Conservation (phyloP, 2,329 filamentous ascomycete genomes). For the Helicocarpus griseus region DNA sequence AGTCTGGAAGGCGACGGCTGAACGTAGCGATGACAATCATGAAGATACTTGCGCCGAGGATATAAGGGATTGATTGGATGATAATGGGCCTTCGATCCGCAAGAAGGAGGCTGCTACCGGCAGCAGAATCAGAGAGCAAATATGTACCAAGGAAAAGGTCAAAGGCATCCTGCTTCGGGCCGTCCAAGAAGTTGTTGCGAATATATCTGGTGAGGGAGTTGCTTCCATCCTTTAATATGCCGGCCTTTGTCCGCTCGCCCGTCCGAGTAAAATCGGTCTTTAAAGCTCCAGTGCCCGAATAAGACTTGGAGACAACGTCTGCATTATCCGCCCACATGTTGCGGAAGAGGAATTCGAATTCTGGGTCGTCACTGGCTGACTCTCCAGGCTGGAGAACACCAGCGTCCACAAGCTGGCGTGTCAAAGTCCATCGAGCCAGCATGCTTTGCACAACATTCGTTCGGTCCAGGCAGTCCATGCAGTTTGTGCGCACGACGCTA, state of each 20-base stretch:
- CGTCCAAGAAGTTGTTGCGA: constrained; percentile 89
- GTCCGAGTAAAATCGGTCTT: constrained; percentile 98
- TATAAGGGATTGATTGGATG: constrained; percentile 88
- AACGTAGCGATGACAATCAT: constrained; percentile 67
- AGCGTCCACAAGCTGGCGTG: constrained; percentile 76
- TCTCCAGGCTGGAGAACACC: constrained; percentile 69
- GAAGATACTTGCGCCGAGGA: constrained; percentile 77
- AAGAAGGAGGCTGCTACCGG: constrained; percentile 65
- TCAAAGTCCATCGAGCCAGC: constrained; percentile 80
- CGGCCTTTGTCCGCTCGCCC: constrained; percentile 74
- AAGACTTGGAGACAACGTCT: constrained; percentile 83
- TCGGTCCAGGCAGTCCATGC: constrained; percentile 97
- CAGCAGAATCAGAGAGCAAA: constrained; percentile 56
- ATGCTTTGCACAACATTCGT: constrained; percentile 98
- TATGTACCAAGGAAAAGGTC: constrained; percentile 89
- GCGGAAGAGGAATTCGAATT: constrained; percentile 85
- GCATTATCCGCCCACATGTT: constrained; percentile 99
- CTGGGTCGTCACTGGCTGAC: constrained; percentile 66
- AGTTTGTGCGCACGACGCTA: constrained; percentile 91
- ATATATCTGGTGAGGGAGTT: constrained; percentile 86
- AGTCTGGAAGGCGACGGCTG: constrained; percentile 60
- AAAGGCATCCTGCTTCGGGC: constrained; percentile 87
- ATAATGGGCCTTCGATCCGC: constrained; percentile 74
- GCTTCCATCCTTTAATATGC: constrained; percentile 74
- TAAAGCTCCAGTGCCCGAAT: constrained; percentile 91